These are phyloP conservation scores for Penicillium oxalicum DNA, from an alignment of 2,329 filamentous ascomycete species.

Conservation along the genomic window DNA sequence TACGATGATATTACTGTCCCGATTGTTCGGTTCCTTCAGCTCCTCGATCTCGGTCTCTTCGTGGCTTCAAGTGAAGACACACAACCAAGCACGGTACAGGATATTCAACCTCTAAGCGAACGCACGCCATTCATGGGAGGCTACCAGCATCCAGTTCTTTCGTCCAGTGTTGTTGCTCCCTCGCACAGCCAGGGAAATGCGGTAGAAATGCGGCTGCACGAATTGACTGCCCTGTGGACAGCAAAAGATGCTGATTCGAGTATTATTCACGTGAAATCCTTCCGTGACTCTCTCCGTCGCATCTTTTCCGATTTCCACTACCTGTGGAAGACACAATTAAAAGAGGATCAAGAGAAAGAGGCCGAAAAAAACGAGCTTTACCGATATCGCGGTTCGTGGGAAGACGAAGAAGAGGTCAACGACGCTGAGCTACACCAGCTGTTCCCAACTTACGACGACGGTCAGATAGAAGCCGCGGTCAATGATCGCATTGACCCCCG, in stretches of 20 bases:
- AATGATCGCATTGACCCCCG: slow-evolving; percentile 40
- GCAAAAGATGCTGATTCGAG: slow-evolving; percentile 31
- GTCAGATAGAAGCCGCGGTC: slow-evolving; percentile 34
- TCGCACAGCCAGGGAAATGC: slow-evolving; percentile 20
- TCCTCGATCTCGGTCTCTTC: slow-evolving; percentile 68
- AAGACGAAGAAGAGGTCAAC: slow-evolving; percentile 69
- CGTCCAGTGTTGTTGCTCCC: neutral
- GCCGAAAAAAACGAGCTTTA: slow-evolving; percentile 72
- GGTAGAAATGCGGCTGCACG: slow-evolving; percentile 34
- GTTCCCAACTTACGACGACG: slow-evolving; percentile 70
- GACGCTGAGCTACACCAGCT: slow-evolving; percentile 70
- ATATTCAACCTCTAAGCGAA: slow-evolving; percentile 28
- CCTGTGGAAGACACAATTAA: slow-evolving; percentile 72
- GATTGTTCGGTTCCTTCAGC: slow-evolving; percentile 70
- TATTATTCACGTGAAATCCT: slow-evolving; percentile 34
- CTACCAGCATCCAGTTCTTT: slow-evolving; percentile 17
- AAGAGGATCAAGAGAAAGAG: slow-evolving; percentile 68
- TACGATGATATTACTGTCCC: slow-evolving; percentile 83
- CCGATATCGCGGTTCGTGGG: slow-evolving; percentile 69
- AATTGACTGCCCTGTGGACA: slow-evolving; percentile 31
- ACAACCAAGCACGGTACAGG: slow-evolving; percentile 11
- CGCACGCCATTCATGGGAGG: slow-evolving; percentile 38
- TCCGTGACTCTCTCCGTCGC: slow-evolving; percentile 55
- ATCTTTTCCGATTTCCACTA: slow-evolving; percentile 68
- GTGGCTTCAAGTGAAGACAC: slow-evolving; percentile 41